Base-by-base conservation (phyloP, 2,329 filamentous ascomycete species). In the Penicillium sp. region DNA sequence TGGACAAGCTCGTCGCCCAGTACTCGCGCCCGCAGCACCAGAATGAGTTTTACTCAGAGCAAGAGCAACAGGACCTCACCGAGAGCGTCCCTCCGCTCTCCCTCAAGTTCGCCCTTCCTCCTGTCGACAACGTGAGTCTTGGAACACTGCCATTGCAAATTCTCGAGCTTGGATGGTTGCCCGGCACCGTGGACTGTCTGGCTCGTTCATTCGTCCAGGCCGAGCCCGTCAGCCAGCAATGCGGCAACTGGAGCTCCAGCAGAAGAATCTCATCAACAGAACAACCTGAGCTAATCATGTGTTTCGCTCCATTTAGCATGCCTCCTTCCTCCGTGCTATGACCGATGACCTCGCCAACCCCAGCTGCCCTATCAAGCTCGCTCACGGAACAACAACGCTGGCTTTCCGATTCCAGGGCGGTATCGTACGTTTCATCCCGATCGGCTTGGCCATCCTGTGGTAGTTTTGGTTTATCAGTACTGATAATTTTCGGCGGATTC, bases 301-400 rank as follows among this genome's bases (percentile, higher is more conserved):
- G 16, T 24, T 48, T 37, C 43, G 8, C 29, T 45, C 50, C 60
- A 50, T 63, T 37, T 73, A 96, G 90, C 90, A 91, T 67, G 90
- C 92, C 63, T 87, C 91, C 71, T 99, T 95, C 90, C 91, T 99
- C 71, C 93, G 95, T 74, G 91, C 95, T 68, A 91, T 91, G 77
- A 98, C 95, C 67, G 95, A 99, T 82, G 95, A 99, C 85, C 88
- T 93, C 78, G 88, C 92, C 70, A 99, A 99, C 83, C 92, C 95
- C 58, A 87, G 90, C 79, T 97, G 93, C 79, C 95, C 95, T 68
- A 99, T 99, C 85, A 99, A 99, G 85, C 93, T 99, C 71, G 95
- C 95, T 63, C 95, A 99, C 86, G 95, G 95, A 74, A 99, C 95
- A 60, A 99, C 95, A 58, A 99, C 95, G 52, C 87, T 99, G 61